Base-by-base conservation (phyloP, 148 eudicot genomes). In the Spergularia bocconei region DNA sequence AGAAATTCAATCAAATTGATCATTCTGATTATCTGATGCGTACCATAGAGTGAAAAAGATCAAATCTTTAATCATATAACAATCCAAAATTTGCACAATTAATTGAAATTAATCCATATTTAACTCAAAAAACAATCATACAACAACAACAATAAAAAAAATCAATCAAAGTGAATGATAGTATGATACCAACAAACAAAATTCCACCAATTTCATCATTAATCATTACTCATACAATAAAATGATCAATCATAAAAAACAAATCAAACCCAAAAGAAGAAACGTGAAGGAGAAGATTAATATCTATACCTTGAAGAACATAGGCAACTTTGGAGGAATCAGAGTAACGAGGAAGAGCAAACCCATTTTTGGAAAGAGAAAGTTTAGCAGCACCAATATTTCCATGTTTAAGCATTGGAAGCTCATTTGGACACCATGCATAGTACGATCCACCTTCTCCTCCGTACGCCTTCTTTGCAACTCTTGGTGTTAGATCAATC, bases 361-460 rank as follows among this genome's bases (percentile, higher is more conserved):
- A 83, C 0, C 97, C 97, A 67, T 83, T 63, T 81, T 92, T 90
- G 33, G 69, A 70, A 3, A 92, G 87, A 5, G 79, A 79, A 25
- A 92, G 87, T 71, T 92, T 90, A 54, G 90, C 83, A 11, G 97
- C 97, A 3, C 93, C 97, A 51, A 92, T 88, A 83, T 90, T 84
- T 14, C 91, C 95, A 70, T 88, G 72, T 15, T 81, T 79, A 8
- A 92, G 86, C 95, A 92, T 92, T 1, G 95, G 88, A 3, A 92
- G 86, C 25, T 92, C 95, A 13, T 83, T 66, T 20, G 97, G 95
- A 16, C 82, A 78, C 95, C 97, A 92, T 52, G 93, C 80, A 36
- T 80, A 60, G 80, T 92, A 88, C 11, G 82, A 54, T 15, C 97
- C 97, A 13, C 95, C 95, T 51, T 83, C 81, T 2, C 90, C 87